A percentile compares a stretch with the other conserved stretches of the same genome.
These are phyloP conservation scores for Scytalidium lignicola DNA, from an alignment of 2,329 filamentous ascomycete genomes.

Conservation along the genomic window DNA sequence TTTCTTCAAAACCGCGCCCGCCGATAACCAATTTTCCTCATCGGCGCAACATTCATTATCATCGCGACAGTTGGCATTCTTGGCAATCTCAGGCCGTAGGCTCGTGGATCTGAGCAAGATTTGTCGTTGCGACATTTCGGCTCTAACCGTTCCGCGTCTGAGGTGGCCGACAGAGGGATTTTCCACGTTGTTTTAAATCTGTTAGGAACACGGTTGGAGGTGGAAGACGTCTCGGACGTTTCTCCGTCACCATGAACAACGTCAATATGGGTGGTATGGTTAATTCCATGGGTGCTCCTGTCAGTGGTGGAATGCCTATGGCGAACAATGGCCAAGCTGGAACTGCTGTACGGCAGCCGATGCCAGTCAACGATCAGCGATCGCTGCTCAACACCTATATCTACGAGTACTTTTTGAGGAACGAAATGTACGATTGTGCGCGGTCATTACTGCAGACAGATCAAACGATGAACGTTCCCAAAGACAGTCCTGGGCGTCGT, in stretches of 20 bases:
- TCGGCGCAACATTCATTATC: conserved; percentile 6
- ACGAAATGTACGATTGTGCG: conserved; percentile 79
- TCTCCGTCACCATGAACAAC: conserved; percentile 27
- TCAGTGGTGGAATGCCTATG: conserved; percentile 59
- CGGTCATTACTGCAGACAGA: conserved; percentile 65
- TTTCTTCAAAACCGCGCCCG: conserved; percentile 9
- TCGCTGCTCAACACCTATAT: conserved; percentile 77
- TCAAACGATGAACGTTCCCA: conserved; percentile 60
- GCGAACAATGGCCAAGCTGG: conserved; percentile 52
- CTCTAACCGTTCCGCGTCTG: conserved; percentile 22
- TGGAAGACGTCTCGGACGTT: not conserved
- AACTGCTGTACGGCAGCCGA: conserved; percentile 23
- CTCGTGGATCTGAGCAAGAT: conserved; percentile 4
- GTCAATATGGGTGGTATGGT: conserved; percentile 56
- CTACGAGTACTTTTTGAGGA: conserved; percentile 86
- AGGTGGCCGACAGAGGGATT: conserved; percentile 19
- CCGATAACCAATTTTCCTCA: conserved; percentile 13
- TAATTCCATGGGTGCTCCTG: conserved; percentile 59
- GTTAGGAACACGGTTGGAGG: not conserved
- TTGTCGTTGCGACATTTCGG: conserved; percentile 18
- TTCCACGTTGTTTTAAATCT: not conserved
- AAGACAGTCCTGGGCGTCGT: conserved; percentile 64
- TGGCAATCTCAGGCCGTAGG: conserved; percentile 1
- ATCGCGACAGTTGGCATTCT: conserved; percentile 5
- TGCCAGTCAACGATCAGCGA: conserved; percentile 35